phyloP scores from a whole-genome alignment of 1,284 basidiomycete genomes.

The Rhodotorula sp. region DNA sequence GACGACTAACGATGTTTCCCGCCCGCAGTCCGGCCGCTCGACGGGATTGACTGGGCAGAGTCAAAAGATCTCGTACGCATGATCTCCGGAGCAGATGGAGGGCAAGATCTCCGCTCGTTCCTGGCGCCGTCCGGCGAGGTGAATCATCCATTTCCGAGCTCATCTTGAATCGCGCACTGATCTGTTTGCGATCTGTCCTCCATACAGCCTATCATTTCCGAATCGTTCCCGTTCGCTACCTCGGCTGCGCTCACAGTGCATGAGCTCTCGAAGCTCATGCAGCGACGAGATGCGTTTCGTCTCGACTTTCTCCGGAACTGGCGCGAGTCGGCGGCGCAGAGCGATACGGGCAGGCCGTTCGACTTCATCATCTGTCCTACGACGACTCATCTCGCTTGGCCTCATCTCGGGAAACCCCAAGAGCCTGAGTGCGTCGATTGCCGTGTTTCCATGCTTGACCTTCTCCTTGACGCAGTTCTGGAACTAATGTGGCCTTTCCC shows the following conservation, averaged over 20 bases:
- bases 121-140: not conserved
- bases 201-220: slow-evolving; percentile 2
- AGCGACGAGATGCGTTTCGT: not conserved
- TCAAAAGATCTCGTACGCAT: not conserved
- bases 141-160: too few relatives aligned
- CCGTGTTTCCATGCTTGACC: too few relatives aligned
- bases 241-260: not conserved
- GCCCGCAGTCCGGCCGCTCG: not conserved
- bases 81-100: not conserved
- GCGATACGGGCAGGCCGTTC: not conserved
- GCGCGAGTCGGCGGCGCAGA: not conserved
- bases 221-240: not conserved
- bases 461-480: too few relatives aligned
- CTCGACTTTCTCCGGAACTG: not conserved
- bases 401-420: not conserved
- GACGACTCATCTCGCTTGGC: not conserved
- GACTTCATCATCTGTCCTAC: not conserved
- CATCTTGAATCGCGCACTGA: not conserved
- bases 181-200: too few relatives aligned
- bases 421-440: not conserved
- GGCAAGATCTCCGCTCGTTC: not conserved
- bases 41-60: not conserved
- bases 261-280: not conserved
- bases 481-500: not conserved
- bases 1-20: too few relatives aligned